Base-by-base conservation (phyloP, 2,329 filamentous ascomycete genomes). In the Juglanconis oblonga region DNA sequence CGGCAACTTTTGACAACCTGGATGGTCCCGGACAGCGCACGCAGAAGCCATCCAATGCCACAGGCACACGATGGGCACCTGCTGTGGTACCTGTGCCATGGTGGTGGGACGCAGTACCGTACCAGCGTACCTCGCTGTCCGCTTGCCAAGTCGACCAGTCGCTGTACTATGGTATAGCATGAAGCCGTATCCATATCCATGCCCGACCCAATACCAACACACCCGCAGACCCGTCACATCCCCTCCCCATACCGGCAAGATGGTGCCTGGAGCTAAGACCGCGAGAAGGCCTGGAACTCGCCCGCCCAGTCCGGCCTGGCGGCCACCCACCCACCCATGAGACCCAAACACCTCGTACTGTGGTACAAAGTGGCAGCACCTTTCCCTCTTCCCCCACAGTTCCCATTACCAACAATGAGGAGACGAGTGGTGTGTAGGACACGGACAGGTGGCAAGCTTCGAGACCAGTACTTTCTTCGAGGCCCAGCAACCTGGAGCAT, bases 211-310 rank as follows among this genome's bases (percentile, higher is more conserved):
- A 29, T 32, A 47, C 13, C 59, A 24, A 24, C 24, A 24, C 24
- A 24, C 24, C 57, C 40, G 50, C 49, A 47, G 17, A 13, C 42
- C 32, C 31, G 38, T 47, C 17, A 44, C 29, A 24, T 31, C 36
- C 31, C 47, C 14, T 24, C 36, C 32, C 17, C 14, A 17, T 31
- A 9, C 32, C 29, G 36, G 33, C 35, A 36, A 45, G 51, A 31
- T 48, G 44, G 61, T 62, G 61, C 61, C 61, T 62, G 61, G 57
- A 55, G 55, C 61, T 62, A 62, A 32, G 45, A 53, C 58, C 54
- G 52, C 50, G 53, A 57, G 57, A 57, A 47, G 44, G 44, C 44
- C 44, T 47, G 44, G 44, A 47, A 47, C 44, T 29, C 5, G 44
- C 44, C 44, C 17, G 17, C 13, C 17, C 44, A 17, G 9, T 47